phyloP scores from a whole-genome alignment of 768 basidiomycete genomes.

The Tricholoma matsutake region DNA sequence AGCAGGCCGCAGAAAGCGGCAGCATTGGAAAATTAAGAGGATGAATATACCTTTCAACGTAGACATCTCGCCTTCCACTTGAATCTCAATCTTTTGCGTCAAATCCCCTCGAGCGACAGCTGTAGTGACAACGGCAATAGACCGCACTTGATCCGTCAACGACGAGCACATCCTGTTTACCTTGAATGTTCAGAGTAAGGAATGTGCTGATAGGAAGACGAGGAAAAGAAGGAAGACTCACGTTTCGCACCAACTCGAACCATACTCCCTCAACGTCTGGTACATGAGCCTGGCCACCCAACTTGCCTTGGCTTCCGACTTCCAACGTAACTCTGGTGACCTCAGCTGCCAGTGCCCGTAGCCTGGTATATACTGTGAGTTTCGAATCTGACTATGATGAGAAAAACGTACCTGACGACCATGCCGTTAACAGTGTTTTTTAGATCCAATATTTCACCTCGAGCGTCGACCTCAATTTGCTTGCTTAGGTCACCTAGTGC shows the following conservation, averaged over 20 bases:
- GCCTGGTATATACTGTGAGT: conserved; percentile 23
- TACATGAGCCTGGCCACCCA: conserved; percentile 86
- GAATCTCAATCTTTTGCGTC: conserved; percentile 60
- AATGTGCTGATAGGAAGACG: conserved; percentile 50
- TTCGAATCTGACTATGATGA: background rate
- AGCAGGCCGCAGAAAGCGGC: no score
- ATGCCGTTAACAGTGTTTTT: conserved; percentile 64
- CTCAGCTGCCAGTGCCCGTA: conserved; percentile 68
- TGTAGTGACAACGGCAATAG: conserved; percentile 88
- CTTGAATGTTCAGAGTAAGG: conserved; percentile 52
- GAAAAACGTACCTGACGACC: conserved; percentile 23
- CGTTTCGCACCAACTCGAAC: conserved; percentile 3
- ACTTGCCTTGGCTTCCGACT: conserved; percentile 85
- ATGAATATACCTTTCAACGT: conserved; percentile 58
- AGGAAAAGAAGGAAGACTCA: conserved; percentile 19
- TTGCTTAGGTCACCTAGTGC: conserved; percentile 86
- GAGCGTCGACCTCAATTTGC: conserved; percentile 88
- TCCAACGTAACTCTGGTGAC: conserved; percentile 83
- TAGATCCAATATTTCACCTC: conserved; percentile 86
- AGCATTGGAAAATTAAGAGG: background rate
- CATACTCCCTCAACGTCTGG: conserved; percentile 76
- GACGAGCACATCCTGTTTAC: conserved; percentile 81
- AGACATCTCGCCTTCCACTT: conserved; percentile 81
- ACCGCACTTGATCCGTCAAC: conserved; percentile 87
- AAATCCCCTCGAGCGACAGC: conserved; percentile 89